Conservation (phyloP, 768 basidiomycete genomes). For the Hirschioporus abietinus region DNA sequence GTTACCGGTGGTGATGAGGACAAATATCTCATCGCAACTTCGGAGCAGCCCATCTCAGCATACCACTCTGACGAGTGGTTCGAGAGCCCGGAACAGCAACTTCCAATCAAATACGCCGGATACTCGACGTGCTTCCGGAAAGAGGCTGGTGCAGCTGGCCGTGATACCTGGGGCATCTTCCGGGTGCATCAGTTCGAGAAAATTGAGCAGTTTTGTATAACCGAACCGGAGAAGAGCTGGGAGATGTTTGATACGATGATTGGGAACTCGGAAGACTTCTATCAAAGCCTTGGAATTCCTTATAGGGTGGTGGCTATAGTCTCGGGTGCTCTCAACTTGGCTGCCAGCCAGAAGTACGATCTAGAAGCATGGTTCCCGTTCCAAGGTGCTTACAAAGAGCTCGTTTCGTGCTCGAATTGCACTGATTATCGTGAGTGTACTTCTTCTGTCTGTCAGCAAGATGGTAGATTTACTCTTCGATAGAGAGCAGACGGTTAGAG, state of each 20-base stretch:
- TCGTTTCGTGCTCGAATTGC: constrained; percentile 97
- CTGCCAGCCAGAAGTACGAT: constrained; percentile 96
- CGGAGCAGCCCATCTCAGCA: constrained; percentile 97
- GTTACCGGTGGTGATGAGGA: constrained; percentile 89
- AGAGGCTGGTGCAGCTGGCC: constrained; percentile 95
- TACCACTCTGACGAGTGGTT: constrained; percentile 98
- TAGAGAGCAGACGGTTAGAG: constrained; percentile 91
- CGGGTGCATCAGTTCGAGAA: constrained; percentile 99
- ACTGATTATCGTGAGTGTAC: constrained; percentile 90
- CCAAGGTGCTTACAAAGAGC: constrained; percentile 93
- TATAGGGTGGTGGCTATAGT: constrained; percentile 94
- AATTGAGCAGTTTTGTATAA: constrained; percentile 95
- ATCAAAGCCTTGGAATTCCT: constrained; percentile 88
- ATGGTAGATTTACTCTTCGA: constrained; percentile 8
- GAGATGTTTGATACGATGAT: constrained; percentile 91
- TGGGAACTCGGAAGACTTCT: constrained; percentile 86
- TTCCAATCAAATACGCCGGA: constrained; percentile 87
- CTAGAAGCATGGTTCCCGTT: constrained; percentile 99
- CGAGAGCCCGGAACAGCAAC: constrained; percentile 83
- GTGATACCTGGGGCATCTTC: constrained; percentile 99
- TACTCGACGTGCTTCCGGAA: constrained; percentile 98
- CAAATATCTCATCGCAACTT: constrained; percentile 98
- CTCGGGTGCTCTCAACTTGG: constrained; percentile 93
- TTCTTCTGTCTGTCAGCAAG: neutral
- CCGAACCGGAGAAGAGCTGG: constrained; percentile 92